These are phyloP conservation scores for Umbilicus rupestris DNA, from an alignment of 164 flowering plant genomes.

Conservation along the genomic window DNA sequence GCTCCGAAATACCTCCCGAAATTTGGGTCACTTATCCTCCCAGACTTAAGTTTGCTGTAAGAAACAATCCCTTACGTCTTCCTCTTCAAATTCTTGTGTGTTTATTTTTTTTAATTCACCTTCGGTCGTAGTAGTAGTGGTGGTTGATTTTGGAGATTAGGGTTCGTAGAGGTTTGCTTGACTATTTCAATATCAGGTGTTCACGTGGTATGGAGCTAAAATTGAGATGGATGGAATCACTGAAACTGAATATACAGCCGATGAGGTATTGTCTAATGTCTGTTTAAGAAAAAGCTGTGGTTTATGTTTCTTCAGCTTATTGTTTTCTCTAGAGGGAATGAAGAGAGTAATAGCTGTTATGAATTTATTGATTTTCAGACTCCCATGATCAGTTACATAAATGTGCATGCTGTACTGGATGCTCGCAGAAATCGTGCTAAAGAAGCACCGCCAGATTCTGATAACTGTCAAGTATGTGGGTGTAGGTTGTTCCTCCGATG, in stretches of 20 bases:
- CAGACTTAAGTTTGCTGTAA: conserved; percentile 80
- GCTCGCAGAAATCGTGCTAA: conserved; percentile 80
- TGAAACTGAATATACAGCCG: conserved; percentile 88
- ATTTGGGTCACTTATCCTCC: conserved; percentile 84
- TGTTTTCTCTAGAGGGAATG: neutral
- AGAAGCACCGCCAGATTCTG: conserved; percentile 49
- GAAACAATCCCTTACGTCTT: neutral
- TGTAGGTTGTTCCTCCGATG: neutral
- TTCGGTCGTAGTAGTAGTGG: neutral
- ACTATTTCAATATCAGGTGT: conserved; percentile 36
- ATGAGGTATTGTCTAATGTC: conserved; percentile 48
- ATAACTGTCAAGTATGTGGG: conserved; percentile 48
- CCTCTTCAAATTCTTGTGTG: no score
- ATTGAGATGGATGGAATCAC: conserved; percentile 77
- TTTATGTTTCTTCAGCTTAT: neutral
- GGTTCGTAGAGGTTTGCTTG: neutral
- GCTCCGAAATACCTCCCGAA: conserved; percentile 85
- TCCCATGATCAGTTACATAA: conserved; percentile 87
- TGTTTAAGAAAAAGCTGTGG: neutral
- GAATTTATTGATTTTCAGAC: conserved; percentile 44
- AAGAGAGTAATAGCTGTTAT: neutral
- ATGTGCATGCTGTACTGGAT: conserved; percentile 86
- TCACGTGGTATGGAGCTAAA: conserved; percentile 94
- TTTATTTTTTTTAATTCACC: neutral
- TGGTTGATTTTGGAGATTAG: neutral